Percentiles rank a stretch among this genome's conserved stretches.
These are phyloP conservation scores for Allantophomopsis cytisporea DNA, from an alignment of 2,329 filamentous ascomycete species.

Conservation along the genomic window DNA sequence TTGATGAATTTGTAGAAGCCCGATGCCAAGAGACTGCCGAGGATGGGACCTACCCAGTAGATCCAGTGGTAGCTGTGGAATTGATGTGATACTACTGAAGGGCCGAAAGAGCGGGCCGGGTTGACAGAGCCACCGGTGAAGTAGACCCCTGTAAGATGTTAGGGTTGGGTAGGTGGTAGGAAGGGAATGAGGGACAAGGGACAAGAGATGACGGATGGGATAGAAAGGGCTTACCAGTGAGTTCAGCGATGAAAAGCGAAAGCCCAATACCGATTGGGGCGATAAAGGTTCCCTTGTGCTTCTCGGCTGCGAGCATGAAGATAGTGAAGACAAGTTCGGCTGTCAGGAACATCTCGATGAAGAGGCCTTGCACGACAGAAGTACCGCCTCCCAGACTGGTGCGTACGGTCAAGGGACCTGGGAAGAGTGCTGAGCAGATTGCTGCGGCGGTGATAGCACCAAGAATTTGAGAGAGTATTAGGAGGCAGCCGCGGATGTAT, in stretches of 20 bases:
- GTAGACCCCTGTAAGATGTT: conserved; percentile 21
- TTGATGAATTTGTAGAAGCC: conserved; percentile 35
- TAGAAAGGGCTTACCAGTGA: conserved; percentile 21
- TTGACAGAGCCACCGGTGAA: conserved; percentile 34
- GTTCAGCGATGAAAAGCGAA: conserved; percentile 28
- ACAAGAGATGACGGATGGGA: no score
- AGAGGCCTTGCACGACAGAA: conserved; percentile 28
- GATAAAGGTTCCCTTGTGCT: conserved; percentile 31
- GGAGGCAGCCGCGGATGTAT: conserved; percentile 15
- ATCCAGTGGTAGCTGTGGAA: conserved; percentile 33
- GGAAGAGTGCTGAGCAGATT: conserved; percentile 27
- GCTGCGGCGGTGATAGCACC: conserved; percentile 24
- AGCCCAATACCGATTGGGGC: conserved; percentile 33
- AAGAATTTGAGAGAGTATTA: conserved; percentile 19
- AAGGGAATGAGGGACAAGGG: not conserved
- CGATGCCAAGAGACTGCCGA: conserved; percentile 34
- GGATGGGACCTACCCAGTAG: conserved; percentile 34
- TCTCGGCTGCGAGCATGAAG: conserved; percentile 37
- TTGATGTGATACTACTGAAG: conserved; percentile 25
- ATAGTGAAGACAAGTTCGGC: conserved; percentile 33
- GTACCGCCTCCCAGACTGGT: conserved; percentile 26
- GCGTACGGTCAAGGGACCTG: conserved; percentile 25
- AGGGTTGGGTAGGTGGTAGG: conserved; percentile 4
- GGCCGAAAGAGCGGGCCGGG: conserved; percentile 30
- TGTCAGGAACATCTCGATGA: conserved; percentile 34